Conservation (phyloP, 2,329 filamentous ascomycete genomes). For the Scedosporium boydii region DNA sequence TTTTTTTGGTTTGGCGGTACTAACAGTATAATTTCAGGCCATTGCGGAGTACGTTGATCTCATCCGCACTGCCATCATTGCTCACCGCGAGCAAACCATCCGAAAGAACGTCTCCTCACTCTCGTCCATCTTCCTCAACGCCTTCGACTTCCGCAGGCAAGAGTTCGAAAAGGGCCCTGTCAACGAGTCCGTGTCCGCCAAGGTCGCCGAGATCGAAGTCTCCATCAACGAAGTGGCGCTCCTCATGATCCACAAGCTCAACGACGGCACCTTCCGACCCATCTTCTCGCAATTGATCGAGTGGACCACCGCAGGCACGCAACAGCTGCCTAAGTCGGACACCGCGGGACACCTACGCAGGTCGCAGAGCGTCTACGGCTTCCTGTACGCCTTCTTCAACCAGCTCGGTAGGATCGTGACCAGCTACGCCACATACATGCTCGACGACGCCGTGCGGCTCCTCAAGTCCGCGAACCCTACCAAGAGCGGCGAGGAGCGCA, state of each 20-base stretch:
- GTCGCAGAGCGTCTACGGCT: conserved; percentile 70
- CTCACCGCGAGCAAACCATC: conserved; percentile 69
- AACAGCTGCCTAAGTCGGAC: conserved; percentile 49
- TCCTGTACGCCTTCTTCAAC: conserved; percentile 70
- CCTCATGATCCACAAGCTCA: conserved; percentile 93
- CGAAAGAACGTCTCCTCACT: conserved; percentile 63
- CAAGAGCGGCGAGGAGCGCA: conserved; percentile 39
- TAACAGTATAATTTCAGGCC: conserved; percentile 37
- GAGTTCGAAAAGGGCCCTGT: conserved; percentile 38
- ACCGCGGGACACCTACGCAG: conserved; percentile 47
- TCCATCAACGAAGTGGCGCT: conserved; percentile 62
- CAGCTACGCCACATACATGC: conserved; percentile 75
- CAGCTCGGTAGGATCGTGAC: conserved; percentile 91
- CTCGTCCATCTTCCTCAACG: conserved; percentile 52
- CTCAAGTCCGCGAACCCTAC: conserved; percentile 35
- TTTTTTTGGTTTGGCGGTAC: conserved; percentile 9
- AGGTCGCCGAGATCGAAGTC: conserved; percentile 52
- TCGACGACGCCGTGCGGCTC: conserved; percentile 63
- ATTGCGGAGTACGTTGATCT: conserved; percentile 60
- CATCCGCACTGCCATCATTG: conserved; percentile 62
- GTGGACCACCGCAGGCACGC: conserved; percentile 51
- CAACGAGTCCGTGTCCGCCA: conserved; percentile 30
- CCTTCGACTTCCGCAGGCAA: conserved; percentile 56
- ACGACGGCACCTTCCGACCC: conserved; percentile 86
- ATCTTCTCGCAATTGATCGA: conserved; percentile 82